Conservation (phyloP, 164 flowering plant species). For the Brasenia schreberi region DNA sequence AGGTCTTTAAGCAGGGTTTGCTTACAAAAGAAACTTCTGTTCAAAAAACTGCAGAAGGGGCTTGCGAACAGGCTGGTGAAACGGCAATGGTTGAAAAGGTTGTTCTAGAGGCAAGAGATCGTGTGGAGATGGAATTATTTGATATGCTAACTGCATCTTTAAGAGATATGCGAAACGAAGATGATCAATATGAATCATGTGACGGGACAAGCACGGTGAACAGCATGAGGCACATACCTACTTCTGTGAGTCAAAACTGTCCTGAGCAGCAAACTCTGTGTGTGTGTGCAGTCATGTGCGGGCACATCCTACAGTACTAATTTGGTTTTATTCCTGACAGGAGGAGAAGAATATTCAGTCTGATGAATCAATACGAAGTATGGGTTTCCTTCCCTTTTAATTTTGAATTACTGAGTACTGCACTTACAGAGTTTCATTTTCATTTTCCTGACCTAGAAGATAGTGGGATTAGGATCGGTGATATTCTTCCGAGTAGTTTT, state of each 20-base stretch:
- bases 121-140: slow-evolving; percentile 25
- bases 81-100: slow-evolving; percentile 55
- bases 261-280: not conserved
- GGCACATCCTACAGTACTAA: too few relatives aligned
- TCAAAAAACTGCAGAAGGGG: slow-evolving; percentile 84
- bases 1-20: slow-evolving; percentile 48
- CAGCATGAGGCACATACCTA: not conserved
- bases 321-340: too few relatives aligned
- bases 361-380: too few relatives aligned
- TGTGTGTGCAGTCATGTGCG: too few relatives aligned
- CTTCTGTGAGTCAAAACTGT: not conserved
- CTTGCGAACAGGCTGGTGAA: slow-evolving; percentile 71
- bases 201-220: not conserved
- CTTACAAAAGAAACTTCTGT: slow-evolving; percentile 79
- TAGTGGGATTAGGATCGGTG: too few relatives aligned
- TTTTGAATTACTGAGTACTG: too few relatives aligned
- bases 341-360: too few relatives aligned
- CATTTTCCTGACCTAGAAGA: too few relatives aligned
- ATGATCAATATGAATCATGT: not conserved
- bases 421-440: too few relatives aligned
- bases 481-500: too few relatives aligned
- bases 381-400: too few relatives aligned
- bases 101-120: slow-evolving; percentile 25
- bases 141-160: slow-evolving; percentile 31
- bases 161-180: slow-evolving; percentile 18